Evolutionary conservation across 2,329 filamentous ascomycete genomes (phyloP).

Genomic region (Ascochyta fabae): DNA sequence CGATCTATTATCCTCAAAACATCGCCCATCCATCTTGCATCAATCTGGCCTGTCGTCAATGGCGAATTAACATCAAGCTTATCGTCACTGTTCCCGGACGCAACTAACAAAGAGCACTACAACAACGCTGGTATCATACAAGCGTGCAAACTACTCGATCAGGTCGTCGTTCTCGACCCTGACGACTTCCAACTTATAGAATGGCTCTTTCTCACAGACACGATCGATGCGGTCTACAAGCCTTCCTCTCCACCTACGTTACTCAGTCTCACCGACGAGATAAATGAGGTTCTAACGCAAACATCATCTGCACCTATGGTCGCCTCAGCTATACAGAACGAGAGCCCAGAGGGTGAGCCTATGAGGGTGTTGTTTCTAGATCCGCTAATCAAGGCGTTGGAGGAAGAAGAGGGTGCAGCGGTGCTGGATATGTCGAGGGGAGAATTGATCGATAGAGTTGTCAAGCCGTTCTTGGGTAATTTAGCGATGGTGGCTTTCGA

Average conservation of each 20-base stretch:
- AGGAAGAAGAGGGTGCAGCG: conserved; percentile 47
- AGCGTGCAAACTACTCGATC: conserved; percentile 90
- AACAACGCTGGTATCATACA: conserved; percentile 80
- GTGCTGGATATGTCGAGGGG: conserved; percentile 62
- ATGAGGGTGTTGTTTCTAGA: conserved; percentile 54
- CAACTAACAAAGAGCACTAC: conserved; percentile 75
- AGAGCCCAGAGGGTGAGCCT: conserved; percentile 16
- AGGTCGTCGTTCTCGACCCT: conserved; percentile 82
- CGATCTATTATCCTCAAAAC: conserved; percentile 81
- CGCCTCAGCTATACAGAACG: conserved; percentile 1
- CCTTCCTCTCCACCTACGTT: conserved; percentile 68
- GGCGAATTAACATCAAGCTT: conserved; percentile 82
- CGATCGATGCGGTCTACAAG: conserved; percentile 92
- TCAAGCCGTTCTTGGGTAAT: conserved; percentile 88
- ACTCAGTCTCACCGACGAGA: conserved; percentile 80
- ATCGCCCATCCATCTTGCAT: conserved; percentile 78
- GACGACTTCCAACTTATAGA: conserved; percentile 98
- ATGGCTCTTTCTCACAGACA: conserved; percentile 97
- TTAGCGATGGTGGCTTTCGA: conserved; percentile 95
- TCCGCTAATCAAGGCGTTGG: conserved; percentile 42
- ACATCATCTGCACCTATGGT: conserved; percentile 12
- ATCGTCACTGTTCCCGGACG: conserved; percentile 72
- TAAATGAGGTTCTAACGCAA: conserved; percentile 72
- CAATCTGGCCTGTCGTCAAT: conserved; percentile 90
- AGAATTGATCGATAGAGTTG: conserved; percentile 74